These are phyloP conservation scores for Filobasidium wieringae DNA, from an alignment of 768 basidiomycete genomes.

Conservation along the genomic window DNA sequence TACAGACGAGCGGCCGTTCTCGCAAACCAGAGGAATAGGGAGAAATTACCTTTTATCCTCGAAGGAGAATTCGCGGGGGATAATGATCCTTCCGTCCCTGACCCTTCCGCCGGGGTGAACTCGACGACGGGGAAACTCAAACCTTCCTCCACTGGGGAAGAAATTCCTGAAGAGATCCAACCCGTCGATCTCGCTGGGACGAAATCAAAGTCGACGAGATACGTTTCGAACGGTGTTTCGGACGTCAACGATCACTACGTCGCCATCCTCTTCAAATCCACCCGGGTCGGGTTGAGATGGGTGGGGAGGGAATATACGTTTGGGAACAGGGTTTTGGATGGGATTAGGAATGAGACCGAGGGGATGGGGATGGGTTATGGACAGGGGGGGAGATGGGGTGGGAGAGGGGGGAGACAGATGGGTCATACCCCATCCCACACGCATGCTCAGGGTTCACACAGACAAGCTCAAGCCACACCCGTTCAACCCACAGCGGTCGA, in stretches of 20 bases:
- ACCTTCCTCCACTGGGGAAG: too few species aligned
- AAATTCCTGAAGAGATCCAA: too few species aligned
- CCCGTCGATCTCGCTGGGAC: too few species aligned
- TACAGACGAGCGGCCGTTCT: not conserved
- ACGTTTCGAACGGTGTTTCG: not conserved
- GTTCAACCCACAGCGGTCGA: not conserved
- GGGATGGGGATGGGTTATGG: not conserved
- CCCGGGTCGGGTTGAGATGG: not conserved
- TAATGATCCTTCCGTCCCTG: too few species aligned
- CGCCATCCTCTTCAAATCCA: not conserved
- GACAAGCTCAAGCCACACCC: not conserved
- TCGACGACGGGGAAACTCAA: too few species aligned
- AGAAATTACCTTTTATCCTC: constrained; percentile 5
- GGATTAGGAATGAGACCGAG: not conserved
- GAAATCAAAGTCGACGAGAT: too few species aligned
- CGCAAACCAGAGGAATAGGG: constrained; percentile 1
- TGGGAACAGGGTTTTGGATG: not conserved
- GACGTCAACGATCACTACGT: not conserved
- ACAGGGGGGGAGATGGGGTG: not conserved
- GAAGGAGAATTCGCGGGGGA: constrained; percentile 6
- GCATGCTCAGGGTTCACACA: too few species aligned
- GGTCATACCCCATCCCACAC: not conserved
- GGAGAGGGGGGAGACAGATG: not conserved
- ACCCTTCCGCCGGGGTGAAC: too few species aligned
- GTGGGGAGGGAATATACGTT: not conserved